These are phyloP conservation scores for Lunasporangiospora selenospora DNA, from an alignment of 192 early-diverging fungal species.

Conservation along the genomic window DNA sequence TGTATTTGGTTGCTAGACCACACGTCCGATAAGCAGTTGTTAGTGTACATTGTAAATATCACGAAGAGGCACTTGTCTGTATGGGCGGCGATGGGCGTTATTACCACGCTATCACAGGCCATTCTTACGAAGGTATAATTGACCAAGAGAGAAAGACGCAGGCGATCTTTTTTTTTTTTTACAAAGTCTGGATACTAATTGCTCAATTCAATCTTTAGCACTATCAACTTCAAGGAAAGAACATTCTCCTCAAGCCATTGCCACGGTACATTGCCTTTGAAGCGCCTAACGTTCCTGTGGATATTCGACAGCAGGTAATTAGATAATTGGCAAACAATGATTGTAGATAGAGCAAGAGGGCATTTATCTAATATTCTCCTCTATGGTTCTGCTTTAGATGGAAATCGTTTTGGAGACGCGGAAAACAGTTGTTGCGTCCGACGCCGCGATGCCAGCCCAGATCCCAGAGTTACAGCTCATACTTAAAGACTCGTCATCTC, in stretches of 20 bases:
- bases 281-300: conserved; percentile 34
- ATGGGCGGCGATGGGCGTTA: conserved; percentile 54
- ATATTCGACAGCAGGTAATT: conserved; percentile 26
- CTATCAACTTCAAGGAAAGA: conserved; percentile 31
- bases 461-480: conserved; percentile 23
- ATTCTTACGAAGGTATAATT: conserved; percentile 30
- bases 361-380: too few species aligned
- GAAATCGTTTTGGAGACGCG: conserved; percentile 14
- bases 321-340: neutral
- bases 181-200: too few species aligned
- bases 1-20: conserved; percentile 61
- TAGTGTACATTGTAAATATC: conserved; percentile 57
- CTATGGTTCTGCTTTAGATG: conserved; percentile 14
- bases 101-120: conserved; percentile 31
- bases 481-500: conserved; percentile 9
- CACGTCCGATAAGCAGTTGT: conserved; percentile 54
- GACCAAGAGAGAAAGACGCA: too few species aligned
- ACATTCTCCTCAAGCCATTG: conserved; percentile 21
- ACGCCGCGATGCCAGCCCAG: conserved; percentile 10
- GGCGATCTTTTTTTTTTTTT: too few species aligned
- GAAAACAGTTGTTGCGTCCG: conserved; percentile 7
- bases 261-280: conserved; percentile 34
- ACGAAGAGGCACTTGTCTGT: conserved; percentile 54
- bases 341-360: too few species aligned
- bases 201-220: conserved; percentile 1